Conservation (phyloP, 768 basidiomycete species). For the Neoboletus magnificus region DNA sequence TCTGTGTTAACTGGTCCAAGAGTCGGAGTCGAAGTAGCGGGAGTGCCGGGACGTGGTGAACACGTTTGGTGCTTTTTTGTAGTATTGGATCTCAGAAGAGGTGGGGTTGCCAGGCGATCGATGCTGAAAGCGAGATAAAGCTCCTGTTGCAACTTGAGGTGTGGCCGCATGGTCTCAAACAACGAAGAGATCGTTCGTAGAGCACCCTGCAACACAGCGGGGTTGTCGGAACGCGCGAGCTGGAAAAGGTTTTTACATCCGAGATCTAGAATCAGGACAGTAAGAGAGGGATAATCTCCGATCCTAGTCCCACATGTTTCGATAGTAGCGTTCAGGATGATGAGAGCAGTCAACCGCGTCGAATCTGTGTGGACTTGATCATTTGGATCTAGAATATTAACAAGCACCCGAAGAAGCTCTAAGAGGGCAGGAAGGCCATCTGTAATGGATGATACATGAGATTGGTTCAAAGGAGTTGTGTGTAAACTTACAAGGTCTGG, state of each 20-base stretch:
- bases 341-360: constrained; percentile 83
- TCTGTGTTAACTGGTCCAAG: constrained; percentile 38
- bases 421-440: constrained; percentile 92
- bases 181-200: constrained; percentile 86
- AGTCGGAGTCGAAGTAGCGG: constrained; percentile 42
- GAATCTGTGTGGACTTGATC: constrained; percentile 96
- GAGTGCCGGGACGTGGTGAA: constrained; percentile 55
- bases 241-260: constrained; percentile 98
- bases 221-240: constrained; percentile 88
- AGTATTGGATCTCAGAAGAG: constrained; percentile 25
- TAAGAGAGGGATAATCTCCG: constrained; percentile 72
- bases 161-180: constrained; percentile 79
- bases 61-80: constrained; percentile 35
- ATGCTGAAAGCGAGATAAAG: constrained; percentile 93
- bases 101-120: constrained; percentile 75
- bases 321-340: constrained; percentile 83
- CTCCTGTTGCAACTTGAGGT: constrained; percentile 93
- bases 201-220: constrained; percentile 70
- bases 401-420: constrained; percentile 89
- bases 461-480: not conserved
- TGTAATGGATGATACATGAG: constrained; percentile 20
- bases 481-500: constrained; percentile 23
- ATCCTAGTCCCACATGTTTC: constrained; percentile 79
- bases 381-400: constrained; percentile 92
- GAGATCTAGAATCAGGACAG: constrained; percentile 75